A percentile compares a stretch with the other conserved stretches of the same genome.
Conservation (phyloP, 2,329 filamentous ascomycete species). For the Fusarium armeniacum region DNA sequence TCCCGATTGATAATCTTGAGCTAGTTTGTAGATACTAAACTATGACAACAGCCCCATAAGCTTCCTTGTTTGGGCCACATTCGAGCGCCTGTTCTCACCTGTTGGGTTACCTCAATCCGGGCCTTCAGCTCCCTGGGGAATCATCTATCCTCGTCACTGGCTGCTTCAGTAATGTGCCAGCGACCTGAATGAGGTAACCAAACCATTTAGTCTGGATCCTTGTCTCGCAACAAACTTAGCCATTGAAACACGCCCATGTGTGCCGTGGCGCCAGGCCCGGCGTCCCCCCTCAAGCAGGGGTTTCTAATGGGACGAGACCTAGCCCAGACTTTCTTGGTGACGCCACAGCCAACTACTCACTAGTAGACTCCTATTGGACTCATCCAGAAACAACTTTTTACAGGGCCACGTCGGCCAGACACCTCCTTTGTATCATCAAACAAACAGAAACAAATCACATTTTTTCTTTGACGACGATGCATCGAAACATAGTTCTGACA, state of each 20-base stretch:
- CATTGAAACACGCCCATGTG: conserved; percentile 38
- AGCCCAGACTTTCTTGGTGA: conserved; percentile 15
- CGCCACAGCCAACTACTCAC: conserved; percentile 31
- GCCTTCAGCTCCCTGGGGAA: conserved; percentile 37
- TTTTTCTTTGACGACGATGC: conserved; percentile 6
- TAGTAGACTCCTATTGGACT: conserved; percentile 17
- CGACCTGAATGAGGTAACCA: conserved; percentile 38
- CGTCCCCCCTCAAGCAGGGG: conserved; percentile 15
- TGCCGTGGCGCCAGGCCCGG: conserved; percentile 33
- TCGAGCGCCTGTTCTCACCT: conserved; percentile 3
- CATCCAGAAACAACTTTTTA: conserved; percentile 10
- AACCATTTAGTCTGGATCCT: conserved; percentile 10
- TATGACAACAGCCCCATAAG: conserved; percentile 33
- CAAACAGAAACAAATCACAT: conserved; percentile 20
- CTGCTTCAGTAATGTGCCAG: conserved; percentile 20
- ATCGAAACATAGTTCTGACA: conserved; percentile 9
- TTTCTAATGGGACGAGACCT: conserved; percentile 1
- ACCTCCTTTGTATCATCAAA: conserved; percentile 25
- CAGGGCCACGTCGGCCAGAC: conserved; percentile 23
- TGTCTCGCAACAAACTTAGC: conserved; percentile 12
- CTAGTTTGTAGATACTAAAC: conserved; percentile 19
- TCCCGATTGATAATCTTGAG: conserved; percentile 42
- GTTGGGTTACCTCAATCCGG: conserved; percentile 31
- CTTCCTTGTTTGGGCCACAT: conserved; percentile 33
- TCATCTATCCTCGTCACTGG: conserved; percentile 22